Percentiles rank a stretch among this genome's conserved stretches.
Conservation (phyloP, 495 filamentous ascomycete genomes). For the Bacidia gigantensis region DNA sequence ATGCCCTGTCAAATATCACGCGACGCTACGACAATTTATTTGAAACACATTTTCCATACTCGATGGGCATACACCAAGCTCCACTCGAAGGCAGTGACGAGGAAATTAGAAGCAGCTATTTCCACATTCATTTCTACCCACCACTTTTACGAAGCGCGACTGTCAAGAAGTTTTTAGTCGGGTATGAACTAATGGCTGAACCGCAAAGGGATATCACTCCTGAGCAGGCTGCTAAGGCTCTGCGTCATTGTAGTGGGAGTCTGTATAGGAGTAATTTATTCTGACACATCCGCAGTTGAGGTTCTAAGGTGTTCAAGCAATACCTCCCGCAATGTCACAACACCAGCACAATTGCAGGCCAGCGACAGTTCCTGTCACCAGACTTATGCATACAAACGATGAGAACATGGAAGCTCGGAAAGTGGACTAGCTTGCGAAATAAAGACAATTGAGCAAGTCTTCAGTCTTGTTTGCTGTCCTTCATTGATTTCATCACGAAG, state of each 20-base stretch:
- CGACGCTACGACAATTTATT: slow-evolving; percentile 93
- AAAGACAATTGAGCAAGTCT: too few relatives aligned
- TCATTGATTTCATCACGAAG: too few relatives aligned
- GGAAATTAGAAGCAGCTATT: slow-evolving; percentile 72
- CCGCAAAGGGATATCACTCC: slow-evolving; percentile 96
- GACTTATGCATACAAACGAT: too few relatives aligned
- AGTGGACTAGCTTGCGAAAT: too few relatives aligned
- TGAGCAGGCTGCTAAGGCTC: slow-evolving; percentile 74
- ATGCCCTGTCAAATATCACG: slow-evolving; percentile 73
- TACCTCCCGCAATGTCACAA: too few relatives aligned
- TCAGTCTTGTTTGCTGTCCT: too few relatives aligned
- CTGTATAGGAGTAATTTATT: background rate
- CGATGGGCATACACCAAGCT: slow-evolving; percentile 86
- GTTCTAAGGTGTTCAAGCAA: too few relatives aligned
- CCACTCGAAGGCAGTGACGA: slow-evolving; percentile 74
- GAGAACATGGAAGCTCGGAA: too few relatives aligned
- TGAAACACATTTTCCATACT: slow-evolving; percentile 92
- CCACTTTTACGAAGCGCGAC: slow-evolving; percentile 84
- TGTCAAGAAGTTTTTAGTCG: slow-evolving; percentile 90
- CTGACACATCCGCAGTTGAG: background rate
- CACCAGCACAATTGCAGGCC: too few relatives aligned
- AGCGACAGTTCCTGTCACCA: too few relatives aligned
- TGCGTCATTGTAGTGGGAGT: slow-evolving; percentile 45
- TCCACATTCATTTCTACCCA: slow-evolving; percentile 96
- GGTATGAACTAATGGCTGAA: slow-evolving; percentile 91